A percentile compares a stretch with the other conserved stretches of the same genome.
Conservation (phyloP, 345 rosid genomes). For the Nephelium lappaceum region DNA sequence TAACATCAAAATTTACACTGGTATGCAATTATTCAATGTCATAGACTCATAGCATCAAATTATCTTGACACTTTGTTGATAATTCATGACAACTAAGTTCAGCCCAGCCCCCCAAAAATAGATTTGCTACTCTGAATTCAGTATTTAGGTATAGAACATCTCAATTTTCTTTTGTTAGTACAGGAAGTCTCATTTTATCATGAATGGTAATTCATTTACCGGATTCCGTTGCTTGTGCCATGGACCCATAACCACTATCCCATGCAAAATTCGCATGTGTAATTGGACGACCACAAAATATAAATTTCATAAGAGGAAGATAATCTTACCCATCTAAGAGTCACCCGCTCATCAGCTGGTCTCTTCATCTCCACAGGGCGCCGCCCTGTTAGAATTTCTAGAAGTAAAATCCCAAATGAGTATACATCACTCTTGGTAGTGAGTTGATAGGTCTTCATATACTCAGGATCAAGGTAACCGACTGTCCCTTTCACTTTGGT, state of each 20-base stretch:
- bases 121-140: background rate
- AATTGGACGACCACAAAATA: slow-evolving; percentile 4
- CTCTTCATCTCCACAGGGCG: slow-evolving; percentile 81
- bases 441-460: slow-evolving; percentile 92
- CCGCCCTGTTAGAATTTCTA: slow-evolving; percentile 87
- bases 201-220: background rate
- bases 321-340: slow-evolving; percentile 85
- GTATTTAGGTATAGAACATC: background rate
- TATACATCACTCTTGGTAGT: slow-evolving; percentile 90
- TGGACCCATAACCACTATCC: background rate
- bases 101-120: background rate
- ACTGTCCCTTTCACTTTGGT: slow-evolving; percentile 95
- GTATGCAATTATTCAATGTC: background rate
- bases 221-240: background rate
- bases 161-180: background rate
- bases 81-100: background rate
- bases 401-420: slow-evolving; percentile 85
- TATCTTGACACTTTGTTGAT: background rate
- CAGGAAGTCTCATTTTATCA: slow-evolving; percentile 6
- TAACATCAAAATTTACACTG: background rate
- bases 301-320: slow-evolving; percentile 9
- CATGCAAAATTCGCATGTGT: background rate
- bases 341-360: slow-evolving; percentile 66
- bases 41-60: background rate
- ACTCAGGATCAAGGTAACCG: slow-evolving; percentile 97